Evolutionary conservation across 148 eudicot species (phyloP), one percentile per base, ranked within the genome.

Genomic region (Spergularia bocconei): DNA sequence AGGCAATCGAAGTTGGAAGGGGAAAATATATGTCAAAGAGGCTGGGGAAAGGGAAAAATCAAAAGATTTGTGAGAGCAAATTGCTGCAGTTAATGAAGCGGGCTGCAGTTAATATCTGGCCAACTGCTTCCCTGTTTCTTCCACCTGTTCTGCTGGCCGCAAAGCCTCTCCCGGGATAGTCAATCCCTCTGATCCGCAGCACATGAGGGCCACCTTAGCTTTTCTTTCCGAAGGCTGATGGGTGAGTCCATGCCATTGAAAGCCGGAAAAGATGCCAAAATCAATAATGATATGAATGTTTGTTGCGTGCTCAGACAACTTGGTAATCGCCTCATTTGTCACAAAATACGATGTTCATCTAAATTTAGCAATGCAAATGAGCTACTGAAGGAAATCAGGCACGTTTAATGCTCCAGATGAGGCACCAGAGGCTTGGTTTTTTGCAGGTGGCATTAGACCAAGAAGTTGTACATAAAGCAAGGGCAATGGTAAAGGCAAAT

Each of bases 181-280:
- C 94, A 1, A 90, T 85, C 25, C 97, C 97, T 0, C 94, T 90
- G 38, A 91, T 88, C 13, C 75, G 78, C 33, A 91, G 86, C 76
- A 60, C 59, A 5, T 93, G 94, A 15, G 93, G 84, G 1, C 92
- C 92, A 15, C 75, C 86, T 29, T 29, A 29, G 33, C 33, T 2
- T 81, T 75, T 51, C 78, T 78, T 53, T 63, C 11, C 1, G 97
- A 83, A 8, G 90, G 70, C 39, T 54, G 75, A 47, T 91, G 91
- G 53, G 90, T 90, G 8, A 91, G 72, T 38, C 89, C 82, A 1
- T 93, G 97, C 97, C 97, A 91, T 41, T 91, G 93, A 62, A 90
- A 88, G 1, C 97, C 97, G 29, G 85, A 79, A 15, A 85, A 71
- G 68, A 91, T 88, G 8, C 93, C 97, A 58, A 91, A 88, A 86